Conservation (phyloP, 495 filamentous ascomycete species). For the Neurospora sp. region DNA sequence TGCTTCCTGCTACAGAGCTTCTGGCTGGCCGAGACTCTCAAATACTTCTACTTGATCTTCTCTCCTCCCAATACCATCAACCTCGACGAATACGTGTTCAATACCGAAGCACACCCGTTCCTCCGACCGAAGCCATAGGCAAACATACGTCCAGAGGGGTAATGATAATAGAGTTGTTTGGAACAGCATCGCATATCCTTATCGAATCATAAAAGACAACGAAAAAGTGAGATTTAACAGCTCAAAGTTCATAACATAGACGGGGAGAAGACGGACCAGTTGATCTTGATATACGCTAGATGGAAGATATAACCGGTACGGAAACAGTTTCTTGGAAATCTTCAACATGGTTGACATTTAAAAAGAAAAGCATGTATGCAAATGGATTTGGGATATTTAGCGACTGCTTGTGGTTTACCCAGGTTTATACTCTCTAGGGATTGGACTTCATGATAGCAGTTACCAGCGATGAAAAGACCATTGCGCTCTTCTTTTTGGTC, state of each 20-base stretch:
- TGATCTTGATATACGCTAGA: neutral
- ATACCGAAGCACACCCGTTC: conserved; percentile 77
- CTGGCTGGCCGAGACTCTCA: conserved; percentile 38
- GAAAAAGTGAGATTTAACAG: neutral
- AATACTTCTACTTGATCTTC: conserved; percentile 68
- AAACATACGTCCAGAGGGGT: neutral
- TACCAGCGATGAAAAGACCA: too few relatives aligned
- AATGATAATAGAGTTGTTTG: neutral
- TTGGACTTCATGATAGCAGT: too few relatives aligned
- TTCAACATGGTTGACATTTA: neutral
- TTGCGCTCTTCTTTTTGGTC: too few relatives aligned
- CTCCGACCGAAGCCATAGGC: conserved; percentile 13
- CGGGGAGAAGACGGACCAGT: too few relatives aligned
- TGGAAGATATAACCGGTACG: neutral
- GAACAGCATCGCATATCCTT: too few relatives aligned
- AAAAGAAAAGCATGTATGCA: neutral
- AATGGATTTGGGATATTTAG: too few relatives aligned
- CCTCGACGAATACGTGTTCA: conserved; percentile 67
- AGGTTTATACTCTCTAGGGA: too few relatives aligned
- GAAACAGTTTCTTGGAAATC: neutral
- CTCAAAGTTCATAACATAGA: neutral
- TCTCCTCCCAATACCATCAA: conserved; percentile 58
- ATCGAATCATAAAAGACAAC: too few relatives aligned
- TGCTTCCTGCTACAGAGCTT: conserved; percentile 25
- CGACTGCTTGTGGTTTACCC: too few relatives aligned